Evolutionary conservation across 306 rosid genomes (phyloP).

Genomic region (Quercus suber): DNA sequence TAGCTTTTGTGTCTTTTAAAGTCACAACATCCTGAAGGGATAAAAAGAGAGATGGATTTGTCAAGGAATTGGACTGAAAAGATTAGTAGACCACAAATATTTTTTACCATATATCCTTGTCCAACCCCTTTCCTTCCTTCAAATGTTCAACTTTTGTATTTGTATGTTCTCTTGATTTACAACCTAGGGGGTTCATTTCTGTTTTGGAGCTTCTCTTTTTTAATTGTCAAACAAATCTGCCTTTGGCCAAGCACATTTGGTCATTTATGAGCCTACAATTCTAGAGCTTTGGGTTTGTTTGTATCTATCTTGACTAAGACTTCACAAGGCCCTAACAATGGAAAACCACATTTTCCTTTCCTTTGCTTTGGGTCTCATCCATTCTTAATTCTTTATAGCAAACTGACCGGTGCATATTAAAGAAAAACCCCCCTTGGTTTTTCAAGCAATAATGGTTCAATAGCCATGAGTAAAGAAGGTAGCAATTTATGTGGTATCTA

Average conservation of each 20-base stretch:
- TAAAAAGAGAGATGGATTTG: conserved; percentile 15
- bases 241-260: conserved; percentile 23
- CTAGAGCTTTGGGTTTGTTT: neutral
- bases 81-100: neutral
- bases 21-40: conserved; percentile 19
- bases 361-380: neutral
- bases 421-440: no score
- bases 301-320: neutral
- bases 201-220: conserved; percentile 15
- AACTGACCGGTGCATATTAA: neutral
- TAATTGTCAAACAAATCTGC: conserved; percentile 3
- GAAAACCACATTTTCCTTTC: neutral
- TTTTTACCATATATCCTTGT: neutral
- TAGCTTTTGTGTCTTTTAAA: conserved; percentile 24
- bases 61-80: conserved; percentile 8
- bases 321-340: conserved; percentile 3
- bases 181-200: conserved; percentile 20
- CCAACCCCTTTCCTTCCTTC: conserved; percentile 14
- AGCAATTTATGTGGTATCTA: no score
- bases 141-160: neutral
- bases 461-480: no score
- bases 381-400: neutral
- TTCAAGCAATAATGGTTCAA: no score
- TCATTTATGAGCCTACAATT: conserved; percentile 15
- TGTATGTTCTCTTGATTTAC: conserved; percentile 27